Conservation (phyloP, 768 basidiomycete genomes). For the Russula olivacea region DNA sequence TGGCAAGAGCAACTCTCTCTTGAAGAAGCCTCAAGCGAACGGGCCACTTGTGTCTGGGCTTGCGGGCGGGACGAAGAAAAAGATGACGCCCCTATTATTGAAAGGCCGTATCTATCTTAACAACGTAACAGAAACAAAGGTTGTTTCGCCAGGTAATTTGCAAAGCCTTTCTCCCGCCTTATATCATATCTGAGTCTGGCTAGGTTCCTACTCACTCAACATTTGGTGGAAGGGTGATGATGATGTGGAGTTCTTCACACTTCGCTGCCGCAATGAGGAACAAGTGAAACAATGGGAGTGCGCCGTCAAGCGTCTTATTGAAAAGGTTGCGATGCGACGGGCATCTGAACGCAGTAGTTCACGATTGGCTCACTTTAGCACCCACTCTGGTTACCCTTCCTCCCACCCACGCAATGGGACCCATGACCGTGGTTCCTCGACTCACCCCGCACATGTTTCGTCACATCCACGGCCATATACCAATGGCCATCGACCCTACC, state of each 20-base stretch:
- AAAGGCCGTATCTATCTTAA: constrained; percentile 97
- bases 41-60: constrained; percentile 46
- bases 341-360: constrained; percentile 59
- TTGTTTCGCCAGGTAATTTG: constrained; percentile 53
- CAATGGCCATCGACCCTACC: constrained; percentile 24
- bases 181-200: constrained; percentile 2
- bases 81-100: constrained; percentile 74
- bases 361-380: constrained; percentile 41
- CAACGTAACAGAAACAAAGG: constrained; percentile 76
- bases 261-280: constrained; percentile 89
- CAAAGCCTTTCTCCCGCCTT: constrained; percentile 4
- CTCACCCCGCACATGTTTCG: constrained; percentile 27
- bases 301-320: constrained; percentile 82
- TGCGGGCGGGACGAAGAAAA: constrained; percentile 57
- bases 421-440: constrained; percentile 8
- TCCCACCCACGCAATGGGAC: constrained; percentile 18
- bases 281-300: constrained; percentile 90
- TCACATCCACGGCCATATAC: constrained; percentile 28
- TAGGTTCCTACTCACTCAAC: constrained; percentile 69
- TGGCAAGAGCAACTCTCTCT: constrained; percentile 79
- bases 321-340: constrained; percentile 63
- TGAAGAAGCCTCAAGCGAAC: constrained; percentile 71
- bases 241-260: constrained; percentile 87
- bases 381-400: constrained; percentile 43
- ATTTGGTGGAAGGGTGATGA: constrained; percentile 96